phyloP scores from a whole-genome alignment of 1,284 basidiomycete genomes.

The Coriolopsis trogii region DNA sequence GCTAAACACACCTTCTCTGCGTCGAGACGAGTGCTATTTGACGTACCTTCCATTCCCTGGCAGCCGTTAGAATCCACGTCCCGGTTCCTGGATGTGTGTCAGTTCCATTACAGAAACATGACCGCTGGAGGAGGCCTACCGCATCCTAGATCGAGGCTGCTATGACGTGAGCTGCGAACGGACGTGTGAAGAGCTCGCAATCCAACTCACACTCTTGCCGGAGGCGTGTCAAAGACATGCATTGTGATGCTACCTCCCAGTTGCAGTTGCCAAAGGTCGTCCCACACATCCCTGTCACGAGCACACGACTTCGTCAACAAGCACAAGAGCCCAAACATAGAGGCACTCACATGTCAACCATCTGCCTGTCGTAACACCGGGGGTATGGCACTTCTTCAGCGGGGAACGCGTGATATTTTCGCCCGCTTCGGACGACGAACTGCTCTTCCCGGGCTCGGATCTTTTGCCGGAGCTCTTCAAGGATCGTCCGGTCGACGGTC shows the following conservation, averaged over 20 bases:
- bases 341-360: slow-evolving; percentile 61
- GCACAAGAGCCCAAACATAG: no score
- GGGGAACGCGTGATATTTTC: slow-evolving; percentile 57
- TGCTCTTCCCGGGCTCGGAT: slow-evolving; percentile 54
- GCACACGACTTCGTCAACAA: no score
- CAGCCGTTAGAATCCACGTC: slow-evolving; percentile 66
- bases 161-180: slow-evolving; percentile 9
- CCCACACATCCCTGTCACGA: slow-evolving; percentile 70
- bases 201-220: slow-evolving; percentile 58
- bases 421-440: slow-evolving; percentile 54
- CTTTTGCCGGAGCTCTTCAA: slow-evolving; percentile 54
- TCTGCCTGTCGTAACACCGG: slow-evolving; percentile 58
- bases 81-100: slow-evolving; percentile 51
- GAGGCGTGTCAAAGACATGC: slow-evolving; percentile 61
- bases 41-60: slow-evolving; percentile 62
- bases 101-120: background rate
- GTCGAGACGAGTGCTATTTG: background rate
- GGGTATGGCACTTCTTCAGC: slow-evolving; percentile 64
- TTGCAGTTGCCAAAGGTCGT: slow-evolving; percentile 55
- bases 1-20: background rate
- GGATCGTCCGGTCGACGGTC: slow-evolving; percentile 60
- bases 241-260: slow-evolving; percentile 59
- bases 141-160: slow-evolving; percentile 68
- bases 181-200: slow-evolving; percentile 8
- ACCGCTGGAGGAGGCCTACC: slow-evolving; percentile 44